Percentiles rank a stretch among this genome's conserved stretches.
phyloP scores from a whole-genome alignment of 2,329 filamentous ascomycete genomes.

The Colletotrichum lentis region DNA sequence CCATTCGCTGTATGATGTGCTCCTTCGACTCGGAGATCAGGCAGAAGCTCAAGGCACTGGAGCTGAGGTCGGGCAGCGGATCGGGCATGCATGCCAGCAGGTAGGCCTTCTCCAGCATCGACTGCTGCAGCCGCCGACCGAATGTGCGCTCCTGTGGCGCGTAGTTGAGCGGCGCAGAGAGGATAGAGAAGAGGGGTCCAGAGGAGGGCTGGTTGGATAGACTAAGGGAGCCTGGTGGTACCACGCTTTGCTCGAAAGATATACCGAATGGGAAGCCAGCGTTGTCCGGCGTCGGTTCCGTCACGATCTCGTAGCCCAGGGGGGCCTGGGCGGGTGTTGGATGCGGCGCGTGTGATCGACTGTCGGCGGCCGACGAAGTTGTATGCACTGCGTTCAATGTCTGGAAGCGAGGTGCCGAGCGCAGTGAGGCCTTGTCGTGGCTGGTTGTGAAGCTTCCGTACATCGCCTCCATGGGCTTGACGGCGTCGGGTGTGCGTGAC shows the following conservation, averaged over 20 bases:
- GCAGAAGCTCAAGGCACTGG: constrained; percentile 75
- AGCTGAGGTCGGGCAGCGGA: constrained; percentile 59
- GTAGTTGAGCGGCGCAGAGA: constrained; percentile 63
- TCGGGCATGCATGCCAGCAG: constrained; percentile 61
- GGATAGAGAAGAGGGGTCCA: constrained; percentile 46
- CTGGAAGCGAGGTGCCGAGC: no score
- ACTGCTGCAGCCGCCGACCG: constrained; percentile 73
- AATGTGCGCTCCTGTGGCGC: constrained; percentile 73
- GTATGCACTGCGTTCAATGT: no score
- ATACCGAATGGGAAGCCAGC: constrained; percentile 60
- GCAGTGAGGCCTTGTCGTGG: no score
- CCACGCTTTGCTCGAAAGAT: constrained; percentile 40
- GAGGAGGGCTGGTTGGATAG: constrained; percentile 15
- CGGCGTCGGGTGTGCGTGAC: no score
- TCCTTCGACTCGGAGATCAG: constrained; percentile 65
- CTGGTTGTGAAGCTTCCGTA: no score
- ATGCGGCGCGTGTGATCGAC: no score
- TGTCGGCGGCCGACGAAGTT: constrained; percentile 2
- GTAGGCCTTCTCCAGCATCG: constrained; percentile 69
- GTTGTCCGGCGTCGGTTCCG: constrained; percentile 60
- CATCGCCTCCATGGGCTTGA: no score
- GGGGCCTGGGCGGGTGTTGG: no score
- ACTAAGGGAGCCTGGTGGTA: no score
- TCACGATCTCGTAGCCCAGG: constrained; percentile 57
- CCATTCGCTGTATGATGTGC: constrained; percentile 55